These are phyloP conservation scores for Fusarium caatingaense DNA, from an alignment of 2,329 filamentous ascomycete genomes.

Conservation along the genomic window DNA sequence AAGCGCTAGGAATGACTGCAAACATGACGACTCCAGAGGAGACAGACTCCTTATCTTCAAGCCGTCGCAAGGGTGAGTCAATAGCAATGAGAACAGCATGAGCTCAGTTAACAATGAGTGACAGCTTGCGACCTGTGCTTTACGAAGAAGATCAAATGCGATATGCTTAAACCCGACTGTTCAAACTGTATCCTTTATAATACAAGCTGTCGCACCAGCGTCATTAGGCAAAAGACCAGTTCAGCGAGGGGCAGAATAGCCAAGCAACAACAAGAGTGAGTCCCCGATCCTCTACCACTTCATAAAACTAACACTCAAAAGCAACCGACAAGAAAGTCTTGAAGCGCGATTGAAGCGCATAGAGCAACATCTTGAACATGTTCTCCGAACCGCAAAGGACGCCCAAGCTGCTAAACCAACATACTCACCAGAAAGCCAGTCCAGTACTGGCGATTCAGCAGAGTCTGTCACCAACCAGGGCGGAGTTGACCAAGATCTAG, in stretches of 20 bases:
- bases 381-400: conserved; percentile 43
- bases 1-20: neutral
- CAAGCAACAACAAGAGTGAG: conserved; percentile 31
- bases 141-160: conserved; percentile 60
- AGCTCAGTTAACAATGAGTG: neutral
- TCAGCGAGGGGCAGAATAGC: conserved; percentile 30
- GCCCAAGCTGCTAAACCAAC: conserved; percentile 1
- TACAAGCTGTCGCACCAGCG: conserved; percentile 51
- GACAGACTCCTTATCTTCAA: conserved; percentile 25
- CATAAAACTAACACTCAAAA: conserved; percentile 1
- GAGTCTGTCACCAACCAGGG: neutral
- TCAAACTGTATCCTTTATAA: conserved; percentile 58
- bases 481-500: neutral
- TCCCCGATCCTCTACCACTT: neutral
- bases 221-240: conserved; percentile 44
- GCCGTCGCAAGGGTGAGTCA: conserved; percentile 41
- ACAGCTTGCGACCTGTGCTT: conserved; percentile 58
- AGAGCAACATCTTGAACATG: conserved; percentile 49
- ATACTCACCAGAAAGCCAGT: conserved; percentile 23
- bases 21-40: conserved; percentile 26
- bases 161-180: conserved; percentile 57
- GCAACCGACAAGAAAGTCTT: conserved; percentile 10
- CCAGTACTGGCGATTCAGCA: conserved; percentile 6
- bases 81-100: rapidly evolving
- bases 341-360: conserved; percentile 49